These are phyloP conservation scores for Iberis pinnata DNA, from an alignment of 345 rosid species.

Conservation along the genomic window DNA sequence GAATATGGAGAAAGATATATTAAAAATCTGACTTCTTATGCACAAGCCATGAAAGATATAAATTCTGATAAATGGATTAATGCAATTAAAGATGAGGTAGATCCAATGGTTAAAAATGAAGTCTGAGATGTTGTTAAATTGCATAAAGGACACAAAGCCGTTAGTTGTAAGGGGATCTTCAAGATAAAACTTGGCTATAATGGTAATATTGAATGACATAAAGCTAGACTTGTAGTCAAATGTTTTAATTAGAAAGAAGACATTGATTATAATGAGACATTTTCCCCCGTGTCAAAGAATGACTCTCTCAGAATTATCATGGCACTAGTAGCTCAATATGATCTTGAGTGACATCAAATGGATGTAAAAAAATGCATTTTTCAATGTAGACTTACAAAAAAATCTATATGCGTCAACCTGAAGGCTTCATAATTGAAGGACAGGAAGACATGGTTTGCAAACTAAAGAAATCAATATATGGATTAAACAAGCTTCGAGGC, in stretches of 20 bases:
- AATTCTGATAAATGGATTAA: conserved; percentile 10
- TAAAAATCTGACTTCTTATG: background rate
- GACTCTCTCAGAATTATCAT: background rate
- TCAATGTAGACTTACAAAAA: background rate
- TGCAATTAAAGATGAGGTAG: background rate
- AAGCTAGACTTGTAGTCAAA: conserved; percentile 7
- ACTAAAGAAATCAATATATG: conserved; percentile 12
- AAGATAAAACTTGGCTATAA: background rate
- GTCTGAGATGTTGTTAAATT: background rate
- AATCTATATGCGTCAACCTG: background rate
- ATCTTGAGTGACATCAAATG: conserved; percentile 4
- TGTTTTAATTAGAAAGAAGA: background rate
- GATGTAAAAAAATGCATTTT: conserved; percentile 10
- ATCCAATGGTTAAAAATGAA: background rate
- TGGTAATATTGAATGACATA: background rate
- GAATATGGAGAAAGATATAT: no score
- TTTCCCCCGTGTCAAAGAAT: background rate
- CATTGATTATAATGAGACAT: background rate
- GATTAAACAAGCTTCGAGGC: conserved; percentile 6
- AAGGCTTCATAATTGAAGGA: conserved; percentile 12
- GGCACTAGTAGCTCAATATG: background rate
- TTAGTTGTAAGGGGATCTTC: conserved; percentile 7
- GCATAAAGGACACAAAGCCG: background rate
- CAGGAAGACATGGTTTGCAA: conserved; percentile 3
- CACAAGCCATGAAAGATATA: conserved; percentile 6